Evolutionary conservation across 75 land plant genomes (phyloP), one percentile per base, ranked within the genome.

Genomic region (Isoetes taiwanensis): DNA sequence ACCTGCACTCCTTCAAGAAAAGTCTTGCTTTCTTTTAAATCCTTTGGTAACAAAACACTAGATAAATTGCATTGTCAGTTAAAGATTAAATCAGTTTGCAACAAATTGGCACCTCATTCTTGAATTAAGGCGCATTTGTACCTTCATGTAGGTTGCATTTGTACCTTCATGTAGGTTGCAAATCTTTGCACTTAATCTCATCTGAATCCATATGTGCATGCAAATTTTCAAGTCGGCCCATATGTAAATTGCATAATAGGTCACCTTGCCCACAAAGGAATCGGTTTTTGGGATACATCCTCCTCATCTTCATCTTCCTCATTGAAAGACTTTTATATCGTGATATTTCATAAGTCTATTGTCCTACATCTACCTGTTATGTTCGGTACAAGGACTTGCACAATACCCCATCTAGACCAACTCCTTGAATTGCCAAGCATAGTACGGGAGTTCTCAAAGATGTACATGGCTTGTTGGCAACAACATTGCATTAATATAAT

Each of bases 181-280:
- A 19, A 70, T 66, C 28, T 39, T 76, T 41, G 64, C 66, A 10
- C 71, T 43, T 5, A 40, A 76, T 73, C 48, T 61, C 59, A 52
- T 76, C 78, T 10, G 76, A 76, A 52, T 76, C 77, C 33, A 74
- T 69, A 57, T 56, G 20, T 34, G 58, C 74, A 34, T 76, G 78
- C 25, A 65, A 65, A 5, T 42, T 1, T 24, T 42, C 32, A 64
- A 32, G 35, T 55, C 1, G 12, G 55, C 16, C 33, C 30, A 39
- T 32, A 46, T 37, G 16, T 19, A 46, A 6, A 46, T 5, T 19
- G 4, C 16, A 46, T 46, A 46, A 40, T 11, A 37, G 2, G 14
- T 32, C 52, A 86, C 91, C 87, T 83, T 61, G 83, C 83, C 91
- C 91, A 86, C 3, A 53, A 46, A 63, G 91, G 91, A 32, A 86